These are phyloP conservation scores for Phytophthora sansomeana DNA, from an alignment of 352 stramenopile genomes.

Conservation along the genomic window DNA sequence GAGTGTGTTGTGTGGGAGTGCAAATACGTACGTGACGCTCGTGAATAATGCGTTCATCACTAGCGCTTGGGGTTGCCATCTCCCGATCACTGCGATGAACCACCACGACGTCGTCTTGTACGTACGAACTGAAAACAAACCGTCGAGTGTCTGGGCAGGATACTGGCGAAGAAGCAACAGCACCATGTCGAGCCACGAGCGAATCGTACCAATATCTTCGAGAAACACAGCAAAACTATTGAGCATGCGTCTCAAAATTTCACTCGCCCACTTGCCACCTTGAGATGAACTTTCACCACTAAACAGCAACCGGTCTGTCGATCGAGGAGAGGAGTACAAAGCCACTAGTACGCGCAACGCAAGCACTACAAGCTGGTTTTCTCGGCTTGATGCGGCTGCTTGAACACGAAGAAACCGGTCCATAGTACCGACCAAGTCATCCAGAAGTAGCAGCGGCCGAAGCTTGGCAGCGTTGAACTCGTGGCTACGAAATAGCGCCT, in stretches of 20 bases:
- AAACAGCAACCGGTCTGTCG: slow-evolving; percentile 18
- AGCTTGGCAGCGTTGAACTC: slow-evolving; percentile 44
- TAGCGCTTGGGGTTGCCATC: slow-evolving; percentile 13
- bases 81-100: slow-evolving; percentile 25
- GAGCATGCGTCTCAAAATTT: slow-evolving; percentile 28
- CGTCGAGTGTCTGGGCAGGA: slow-evolving; percentile 6
- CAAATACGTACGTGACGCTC: slow-evolving; percentile 28
- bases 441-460: slow-evolving; percentile 16
- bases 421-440: slow-evolving; percentile 35
- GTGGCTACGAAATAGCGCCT: slow-evolving; percentile 37
- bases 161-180: slow-evolving; percentile 27
- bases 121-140: slow-evolving; percentile 7
- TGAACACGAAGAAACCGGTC: slow-evolving; percentile 28
- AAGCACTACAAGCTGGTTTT: slow-evolving; percentile 27
- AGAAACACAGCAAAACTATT: slow-evolving; percentile 27
- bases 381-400: slow-evolving; percentile 25
- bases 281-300: not conserved
- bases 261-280: slow-evolving; percentile 14
- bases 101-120: slow-evolving; percentile 19
- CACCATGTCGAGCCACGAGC: slow-evolving; percentile 29
- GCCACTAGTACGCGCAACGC: slow-evolving; percentile 22
- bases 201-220: slow-evolving; percentile 13
- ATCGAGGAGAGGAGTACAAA: slow-evolving; percentile 26
- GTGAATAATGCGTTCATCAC: slow-evolving; percentile 20
- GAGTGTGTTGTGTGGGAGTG: slow-evolving; percentile 17